These are phyloP conservation scores for Pyricularia pennisetigena DNA, from an alignment of 2,329 filamentous ascomycete species.

Conservation along the genomic window DNA sequence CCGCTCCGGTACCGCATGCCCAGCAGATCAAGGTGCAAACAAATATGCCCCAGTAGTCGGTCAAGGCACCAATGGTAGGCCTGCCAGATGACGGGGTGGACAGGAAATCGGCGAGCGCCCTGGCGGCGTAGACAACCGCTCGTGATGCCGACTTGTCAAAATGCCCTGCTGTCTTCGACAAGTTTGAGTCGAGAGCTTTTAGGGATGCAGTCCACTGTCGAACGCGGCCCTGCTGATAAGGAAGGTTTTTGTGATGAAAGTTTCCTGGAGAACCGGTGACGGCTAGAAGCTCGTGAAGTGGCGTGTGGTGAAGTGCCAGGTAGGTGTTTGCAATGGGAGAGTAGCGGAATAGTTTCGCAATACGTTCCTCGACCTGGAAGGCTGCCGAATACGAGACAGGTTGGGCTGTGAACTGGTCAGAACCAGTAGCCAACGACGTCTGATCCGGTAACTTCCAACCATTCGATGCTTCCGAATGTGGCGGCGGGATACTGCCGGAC, in stretches of 20 bases:
- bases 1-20: slow-evolving; percentile 35
- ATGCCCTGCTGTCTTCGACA: slow-evolving; percentile 12
- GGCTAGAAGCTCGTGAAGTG: slow-evolving; percentile 46
- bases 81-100: neutral
- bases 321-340: slow-evolving; percentile 41
- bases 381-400: slow-evolving; percentile 12
- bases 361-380: slow-evolving; percentile 6
- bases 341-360: slow-evolving; percentile 29
- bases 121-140: slow-evolving; percentile 40
- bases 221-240: slow-evolving; percentile 34
- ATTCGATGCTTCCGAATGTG: neutral
- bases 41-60: slow-evolving; percentile 46
- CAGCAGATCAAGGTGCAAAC: slow-evolving; percentile 50
- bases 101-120: slow-evolving; percentile 37
- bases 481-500: slow-evolving; percentile 12
- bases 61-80: slow-evolving; percentile 26
- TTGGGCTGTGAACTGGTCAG: neutral
- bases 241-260: slow-evolving; percentile 32
- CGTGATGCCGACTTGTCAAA: slow-evolving; percentile 31
- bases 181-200: neutral
- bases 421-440: neutral
- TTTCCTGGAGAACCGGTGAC: slow-evolving; percentile 50
- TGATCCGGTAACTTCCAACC: neutral
- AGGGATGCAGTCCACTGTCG: slow-evolving; percentile 26
- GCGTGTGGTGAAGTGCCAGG: slow-evolving; percentile 46